A percentile compares a stretch with the other conserved stretches of the same genome.
These are phyloP conservation scores for Cercophora newfieldiana DNA, from an alignment of 495 filamentous ascomycete genomes.

Conservation along the genomic window DNA sequence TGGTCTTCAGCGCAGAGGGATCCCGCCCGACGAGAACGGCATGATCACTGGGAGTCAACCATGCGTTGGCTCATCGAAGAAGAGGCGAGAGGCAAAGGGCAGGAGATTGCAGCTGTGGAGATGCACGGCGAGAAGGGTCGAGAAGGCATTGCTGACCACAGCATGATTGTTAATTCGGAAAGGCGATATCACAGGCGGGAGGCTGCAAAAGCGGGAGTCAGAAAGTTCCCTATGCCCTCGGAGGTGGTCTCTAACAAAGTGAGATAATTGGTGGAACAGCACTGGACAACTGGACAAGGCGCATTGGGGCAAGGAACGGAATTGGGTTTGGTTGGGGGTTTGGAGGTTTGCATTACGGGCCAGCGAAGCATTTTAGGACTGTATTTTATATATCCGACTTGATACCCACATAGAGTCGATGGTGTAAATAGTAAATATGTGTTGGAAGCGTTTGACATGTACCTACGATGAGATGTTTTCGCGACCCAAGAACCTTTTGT, in stretches of 20 bases:
- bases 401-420: not conserved
- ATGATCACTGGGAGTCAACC: constrained; percentile 44
- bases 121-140: constrained; percentile 32
- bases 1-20: constrained; percentile 39
- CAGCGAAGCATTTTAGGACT: not conserved
- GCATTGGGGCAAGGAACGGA: not conserved
- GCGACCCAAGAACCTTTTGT: no score
- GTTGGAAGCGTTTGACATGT: no score
- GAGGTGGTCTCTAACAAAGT: constrained; percentile 23
- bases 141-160: constrained; percentile 49
- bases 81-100: constrained; percentile 59
- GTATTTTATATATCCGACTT: not conserved
- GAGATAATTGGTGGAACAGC: not conserved
- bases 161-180: constrained; percentile 49
- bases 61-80: constrained; percentile 44
- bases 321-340: not conserved
- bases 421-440: not conserved
- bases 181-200: constrained; percentile 37
- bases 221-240: constrained; percentile 18
- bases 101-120: constrained; percentile 68
- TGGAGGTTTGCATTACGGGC: not conserved
- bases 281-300: not conserved
- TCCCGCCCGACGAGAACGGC: constrained; percentile 34
- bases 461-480: no score
- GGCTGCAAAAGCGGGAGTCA: constrained; percentile 29